These are phyloP conservation scores for Mycocentrospora acerina DNA, from an alignment of 2,329 filamentous ascomycete species.

Conservation along the genomic window DNA sequence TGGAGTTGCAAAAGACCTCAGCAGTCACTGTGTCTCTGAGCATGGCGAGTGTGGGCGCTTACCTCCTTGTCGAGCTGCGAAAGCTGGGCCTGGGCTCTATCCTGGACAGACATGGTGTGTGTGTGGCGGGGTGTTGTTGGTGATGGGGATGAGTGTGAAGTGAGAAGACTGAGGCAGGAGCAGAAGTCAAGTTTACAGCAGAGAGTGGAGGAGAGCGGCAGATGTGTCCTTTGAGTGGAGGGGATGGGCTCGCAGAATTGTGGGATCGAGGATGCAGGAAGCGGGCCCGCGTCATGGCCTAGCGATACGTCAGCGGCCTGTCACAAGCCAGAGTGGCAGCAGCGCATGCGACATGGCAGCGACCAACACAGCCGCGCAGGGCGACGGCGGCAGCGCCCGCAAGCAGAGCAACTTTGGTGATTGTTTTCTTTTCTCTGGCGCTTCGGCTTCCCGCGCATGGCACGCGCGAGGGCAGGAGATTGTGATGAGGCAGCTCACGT, in stretches of 20 bases:
- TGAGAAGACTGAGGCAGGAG: conserved; percentile 4
- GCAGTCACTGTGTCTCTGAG: too few species aligned
- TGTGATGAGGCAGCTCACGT: not conserved
- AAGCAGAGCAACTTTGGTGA: too few species aligned
- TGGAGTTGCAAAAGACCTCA: too few species aligned
- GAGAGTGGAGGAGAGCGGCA: conserved; percentile 10
- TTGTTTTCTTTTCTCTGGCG: too few species aligned
- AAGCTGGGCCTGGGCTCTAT: conserved; percentile 75
- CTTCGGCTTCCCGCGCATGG: too few species aligned
- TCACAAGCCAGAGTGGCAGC: conserved; percentile 12
- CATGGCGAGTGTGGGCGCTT: conserved; percentile 43
- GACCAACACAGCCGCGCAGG: too few species aligned
- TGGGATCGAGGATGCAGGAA: conserved; percentile 31
- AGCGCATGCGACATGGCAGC: conserved; percentile 5
- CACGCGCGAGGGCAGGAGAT: too few species aligned
- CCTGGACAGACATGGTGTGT: conserved; percentile 73
- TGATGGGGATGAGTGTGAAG: conserved; percentile 4
- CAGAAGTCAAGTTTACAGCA: conserved; percentile 13
- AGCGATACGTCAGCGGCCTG: conserved; percentile 35
- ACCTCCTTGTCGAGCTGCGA: conserved; percentile 83
- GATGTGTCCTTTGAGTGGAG: conserved; percentile 19
- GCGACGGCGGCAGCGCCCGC: too few species aligned
- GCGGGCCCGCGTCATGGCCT: conserved; percentile 32
- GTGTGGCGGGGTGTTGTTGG: conserved; percentile 12
- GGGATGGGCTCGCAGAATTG: conserved; percentile 27